A percentile compares a stretch with the other conserved stretches of the same genome.
Evolutionary conservation across 805 yeast genomes (phyloP).

Genomic region (Wickerhamiella kazuoi): DNA sequence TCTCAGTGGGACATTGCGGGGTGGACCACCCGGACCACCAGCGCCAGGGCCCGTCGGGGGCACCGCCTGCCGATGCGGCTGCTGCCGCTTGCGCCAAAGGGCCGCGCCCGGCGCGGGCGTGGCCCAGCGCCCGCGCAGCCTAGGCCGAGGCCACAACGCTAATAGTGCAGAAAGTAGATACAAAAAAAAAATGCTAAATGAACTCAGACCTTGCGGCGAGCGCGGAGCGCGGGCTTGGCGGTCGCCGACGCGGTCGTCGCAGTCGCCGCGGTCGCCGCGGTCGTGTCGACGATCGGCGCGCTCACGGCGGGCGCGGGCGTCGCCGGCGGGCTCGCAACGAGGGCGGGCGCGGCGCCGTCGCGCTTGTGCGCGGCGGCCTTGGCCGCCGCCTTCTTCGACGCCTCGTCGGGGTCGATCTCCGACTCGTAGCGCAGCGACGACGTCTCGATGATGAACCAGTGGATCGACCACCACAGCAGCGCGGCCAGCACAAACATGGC

Average conservation of each 20-base stretch:
- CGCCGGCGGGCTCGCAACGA: no score
- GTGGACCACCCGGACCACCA: background rate
- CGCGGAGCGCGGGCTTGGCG: background rate
- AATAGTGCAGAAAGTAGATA: no score
- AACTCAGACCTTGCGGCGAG: background rate
- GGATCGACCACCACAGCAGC: constrained; percentile 57
- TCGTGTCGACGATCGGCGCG: no score
- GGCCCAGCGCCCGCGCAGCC: background rate
- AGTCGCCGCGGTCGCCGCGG: no score
- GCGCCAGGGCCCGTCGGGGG: background rate
- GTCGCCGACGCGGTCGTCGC: background rate
- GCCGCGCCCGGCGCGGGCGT: background rate
- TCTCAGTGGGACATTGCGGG: background rate
- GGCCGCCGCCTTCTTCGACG: constrained; percentile 6
- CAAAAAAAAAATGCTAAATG: no score
- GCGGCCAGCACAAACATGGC: constrained; percentile 37
- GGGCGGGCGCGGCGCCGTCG: background rate
- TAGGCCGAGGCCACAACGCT: no score
- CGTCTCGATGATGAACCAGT: constrained; percentile 76
- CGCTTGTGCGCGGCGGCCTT: background rate
- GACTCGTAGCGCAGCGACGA: background rate
- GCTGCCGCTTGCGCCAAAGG: background rate
- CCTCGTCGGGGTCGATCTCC: constrained; percentile 19
- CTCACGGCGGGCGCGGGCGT: no score
- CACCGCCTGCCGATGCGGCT: background rate